A percentile compares a stretch with the other conserved stretches of the same genome.
Evolutionary conservation across 148 eudicot genomes (phyloP).

Genomic region (Pouteria glomerata): DNA sequence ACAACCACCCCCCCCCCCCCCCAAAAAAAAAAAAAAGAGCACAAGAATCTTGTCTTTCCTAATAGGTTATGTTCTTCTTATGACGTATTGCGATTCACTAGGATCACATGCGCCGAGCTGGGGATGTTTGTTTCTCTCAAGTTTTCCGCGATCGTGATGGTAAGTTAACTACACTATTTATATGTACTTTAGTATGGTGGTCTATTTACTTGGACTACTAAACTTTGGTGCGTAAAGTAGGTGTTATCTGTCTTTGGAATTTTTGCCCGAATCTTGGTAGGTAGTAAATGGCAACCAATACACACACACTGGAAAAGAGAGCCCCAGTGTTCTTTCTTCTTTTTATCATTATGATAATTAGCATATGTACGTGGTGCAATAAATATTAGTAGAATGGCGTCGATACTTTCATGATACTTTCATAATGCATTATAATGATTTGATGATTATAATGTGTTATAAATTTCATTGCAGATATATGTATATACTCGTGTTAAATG

Average conservation of each 20-base stretch:
- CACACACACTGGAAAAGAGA: no score
- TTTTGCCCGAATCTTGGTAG: background rate
- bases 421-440: no score
- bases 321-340: no score
- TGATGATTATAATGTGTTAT: no score
- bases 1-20: no score
- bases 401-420: no score
- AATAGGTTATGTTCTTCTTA: background rate
- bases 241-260: background rate
- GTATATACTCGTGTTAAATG: no score
- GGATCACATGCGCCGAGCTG: slow-evolving; percentile 98
- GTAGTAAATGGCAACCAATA: background rate
- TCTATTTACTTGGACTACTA: background rate
- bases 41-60: background rate
- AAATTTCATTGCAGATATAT: no score
- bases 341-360: no score
- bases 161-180: slow-evolving; percentile 15
- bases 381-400: no score
- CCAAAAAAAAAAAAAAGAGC: background rate
- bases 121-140: slow-evolving; percentile 89
- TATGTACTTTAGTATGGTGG: background rate
- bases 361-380: no score
- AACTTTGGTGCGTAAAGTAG: no score
- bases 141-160: slow-evolving; percentile 84
- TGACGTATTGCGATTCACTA: slow-evolving; percentile 9